phyloP scores from a whole-genome alignment of 169 alveolate genomes.

The Eimeria sp. region DNA sequence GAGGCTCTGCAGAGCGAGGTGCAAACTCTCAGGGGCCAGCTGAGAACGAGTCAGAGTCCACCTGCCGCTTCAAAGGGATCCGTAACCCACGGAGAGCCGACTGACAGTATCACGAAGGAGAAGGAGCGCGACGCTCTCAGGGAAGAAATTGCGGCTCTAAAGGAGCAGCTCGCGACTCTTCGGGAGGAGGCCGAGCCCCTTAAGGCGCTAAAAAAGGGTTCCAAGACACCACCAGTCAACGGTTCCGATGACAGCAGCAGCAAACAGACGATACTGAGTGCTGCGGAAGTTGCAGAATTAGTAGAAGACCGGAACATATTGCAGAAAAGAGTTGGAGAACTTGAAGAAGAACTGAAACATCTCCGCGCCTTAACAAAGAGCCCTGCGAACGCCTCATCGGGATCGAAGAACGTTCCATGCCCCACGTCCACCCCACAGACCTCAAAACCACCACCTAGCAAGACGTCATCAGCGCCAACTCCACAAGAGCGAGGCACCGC shows the following conservation, averaged over 20 bases:
- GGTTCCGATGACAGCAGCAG: background rate
- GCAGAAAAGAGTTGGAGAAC: conserved; percentile 3
- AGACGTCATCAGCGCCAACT: background rate
- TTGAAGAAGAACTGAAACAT: background rate
- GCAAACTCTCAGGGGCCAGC: conserved; percentile 1
- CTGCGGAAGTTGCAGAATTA: conserved; percentile 12
- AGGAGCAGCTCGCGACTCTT: conserved; percentile 16
- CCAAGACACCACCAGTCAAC: background rate
- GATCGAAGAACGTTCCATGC: background rate
- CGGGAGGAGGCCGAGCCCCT: conserved; percentile 5
- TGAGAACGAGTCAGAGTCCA: background rate
- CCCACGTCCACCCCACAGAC: background rate
- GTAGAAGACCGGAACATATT: conserved; percentile 5
- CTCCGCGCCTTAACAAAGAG: background rate
- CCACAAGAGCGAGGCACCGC: background rate
- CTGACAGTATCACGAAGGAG: background rate
- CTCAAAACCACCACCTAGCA: background rate
- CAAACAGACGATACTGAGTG: background rate
- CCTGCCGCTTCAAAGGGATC: background rate
- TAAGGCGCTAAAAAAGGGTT: background rate
- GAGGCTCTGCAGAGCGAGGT: conserved; percentile 38
- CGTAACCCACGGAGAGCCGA: background rate
- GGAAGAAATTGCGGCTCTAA: background rate
- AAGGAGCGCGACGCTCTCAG: conserved; percentile 35
- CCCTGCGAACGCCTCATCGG: background rate